Evolutionary conservation across 2,329 filamentous ascomycete genomes (phyloP).

Genomic region (Plenodomus biglobosus): DNA sequence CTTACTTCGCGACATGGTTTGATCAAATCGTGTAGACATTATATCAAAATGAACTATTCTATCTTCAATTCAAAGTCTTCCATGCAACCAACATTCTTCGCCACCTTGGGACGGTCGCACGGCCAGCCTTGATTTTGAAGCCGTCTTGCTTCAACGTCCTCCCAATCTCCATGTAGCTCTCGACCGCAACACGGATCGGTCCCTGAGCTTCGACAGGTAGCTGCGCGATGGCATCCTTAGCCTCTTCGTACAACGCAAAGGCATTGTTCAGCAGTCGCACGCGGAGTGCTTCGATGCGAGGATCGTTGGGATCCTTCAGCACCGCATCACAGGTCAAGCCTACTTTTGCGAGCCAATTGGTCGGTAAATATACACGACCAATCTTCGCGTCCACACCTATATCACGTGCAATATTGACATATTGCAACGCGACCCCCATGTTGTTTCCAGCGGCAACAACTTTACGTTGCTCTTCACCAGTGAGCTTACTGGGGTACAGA

Average conservation of each 20-base stretch:
- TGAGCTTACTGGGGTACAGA: constrained; percentile 50
- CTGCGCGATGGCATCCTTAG: constrained; percentile 60
- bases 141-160: constrained; percentile 57
- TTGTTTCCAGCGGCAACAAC: constrained; percentile 60
- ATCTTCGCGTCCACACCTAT: constrained; percentile 67
- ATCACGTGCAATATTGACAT: constrained; percentile 75
- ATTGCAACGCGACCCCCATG: constrained; percentile 76
- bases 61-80: constrained; percentile 50
- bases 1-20: too few species aligned
- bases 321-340: constrained; percentile 59
- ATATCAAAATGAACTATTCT: background rate
- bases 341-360: constrained; percentile 62
- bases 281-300: constrained; percentile 55
- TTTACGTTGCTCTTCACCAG: constrained; percentile 38
- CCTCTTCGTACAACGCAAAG: constrained; percentile 60
- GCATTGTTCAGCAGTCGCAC: constrained; percentile 60
- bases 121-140: constrained; percentile 48
- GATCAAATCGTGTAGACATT: background rate
- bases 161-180: constrained; percentile 77
- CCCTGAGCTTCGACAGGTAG: constrained; percentile 63
- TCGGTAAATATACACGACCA: constrained; percentile 68
- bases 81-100: constrained; percentile 60
- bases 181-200: constrained; percentile 68
- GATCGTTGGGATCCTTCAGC: constrained; percentile 53
- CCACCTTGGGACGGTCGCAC: constrained; percentile 51